Base-by-base conservation (phyloP, 2,329 filamentous ascomycete genomes). In the Fusarium dlaminii region DNA sequence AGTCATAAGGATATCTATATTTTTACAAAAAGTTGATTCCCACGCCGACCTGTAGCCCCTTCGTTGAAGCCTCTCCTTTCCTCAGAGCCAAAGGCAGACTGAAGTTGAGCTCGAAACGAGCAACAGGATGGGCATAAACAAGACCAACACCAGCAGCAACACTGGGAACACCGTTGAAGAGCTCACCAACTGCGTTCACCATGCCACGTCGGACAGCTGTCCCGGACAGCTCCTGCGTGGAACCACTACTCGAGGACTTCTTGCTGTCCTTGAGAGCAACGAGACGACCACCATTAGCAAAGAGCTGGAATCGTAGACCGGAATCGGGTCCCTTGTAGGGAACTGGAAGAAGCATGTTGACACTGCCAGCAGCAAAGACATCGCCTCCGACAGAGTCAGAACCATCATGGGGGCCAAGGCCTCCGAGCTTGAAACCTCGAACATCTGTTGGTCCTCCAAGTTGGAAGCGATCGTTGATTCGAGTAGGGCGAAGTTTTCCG, bases 71-170 rank as follows among this genome's bases (percentile, higher is more conserved):
- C 84, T 99, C 96, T 40, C 94, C 95, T 73, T 89, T 92, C 66
- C 96, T 89, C 79, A 94, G 82, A 24, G 96, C 92, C 67, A 99
- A 82, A 3, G 96, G 96, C 75, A 99, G 82, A 77, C 93, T 95
- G 81, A 99, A 98, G 83, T 99, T 99, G 76, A 99, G 86, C 85
- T 99, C 96, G 74, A 99, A 98, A 63, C 96, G 87, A 17, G 96
- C 96, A 27, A 96, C 92, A 0, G 95, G 95, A 79, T 98, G 96
- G 8, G 95, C 96, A 81, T 99, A 99, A 3, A 99, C 95, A 29
- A 99, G 85, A 1, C 96, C 96, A 18, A 98, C 84, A 32, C 96
- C 96, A 4, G 94, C 96, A 5, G 96, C 93, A 39, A 95, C 86
- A 80, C 94, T 98, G 1, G 96, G 96, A 34, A 95, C 83, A 8